Conservation (phyloP, 2,329 filamentous ascomycete genomes). For the Monosporascus sp. region DNA sequence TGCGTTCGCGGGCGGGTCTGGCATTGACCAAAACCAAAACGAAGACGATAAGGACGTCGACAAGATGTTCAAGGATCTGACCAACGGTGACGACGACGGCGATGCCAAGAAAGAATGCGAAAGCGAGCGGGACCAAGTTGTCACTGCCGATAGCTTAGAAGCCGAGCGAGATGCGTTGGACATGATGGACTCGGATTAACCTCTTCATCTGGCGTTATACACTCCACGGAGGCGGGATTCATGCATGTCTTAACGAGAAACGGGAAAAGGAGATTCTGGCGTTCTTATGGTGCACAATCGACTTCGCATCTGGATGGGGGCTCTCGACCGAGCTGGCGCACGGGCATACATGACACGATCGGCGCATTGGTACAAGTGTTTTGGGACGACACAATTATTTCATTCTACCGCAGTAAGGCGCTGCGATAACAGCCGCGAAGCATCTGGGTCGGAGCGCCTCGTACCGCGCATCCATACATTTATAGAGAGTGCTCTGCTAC, state of each 20-base stretch:
- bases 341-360: neutral
- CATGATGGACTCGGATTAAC: constrained; percentile 30
- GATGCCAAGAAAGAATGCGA: constrained; percentile 28
- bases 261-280: neutral
- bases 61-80: constrained; percentile 53
- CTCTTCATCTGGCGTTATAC: neutral
- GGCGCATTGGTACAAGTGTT: neutral
- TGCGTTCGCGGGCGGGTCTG: constrained; percentile 13
- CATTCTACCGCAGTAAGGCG: too few species aligned
- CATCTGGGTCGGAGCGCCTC: too few species aligned
- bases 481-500: too few species aligned
- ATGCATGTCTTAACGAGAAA: neutral
- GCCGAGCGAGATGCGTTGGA: constrained; percentile 28
- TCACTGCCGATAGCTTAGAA: constrained; percentile 30
- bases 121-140: constrained; percentile 28
- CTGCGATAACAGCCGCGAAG: too few species aligned
- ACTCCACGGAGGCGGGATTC: neutral
- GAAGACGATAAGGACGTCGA: constrained; percentile 46
- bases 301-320: neutral
- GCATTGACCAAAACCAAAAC: constrained; percentile 25
- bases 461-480: too few species aligned
- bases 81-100: constrained; percentile 47
- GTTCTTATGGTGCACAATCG: neutral
- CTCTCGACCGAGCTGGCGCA: neutral
- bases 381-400: too few species aligned